Evolutionary conservation across 1,284 basidiomycete genomes (phyloP).

Genomic region (Farysia itapuensis): DNA sequence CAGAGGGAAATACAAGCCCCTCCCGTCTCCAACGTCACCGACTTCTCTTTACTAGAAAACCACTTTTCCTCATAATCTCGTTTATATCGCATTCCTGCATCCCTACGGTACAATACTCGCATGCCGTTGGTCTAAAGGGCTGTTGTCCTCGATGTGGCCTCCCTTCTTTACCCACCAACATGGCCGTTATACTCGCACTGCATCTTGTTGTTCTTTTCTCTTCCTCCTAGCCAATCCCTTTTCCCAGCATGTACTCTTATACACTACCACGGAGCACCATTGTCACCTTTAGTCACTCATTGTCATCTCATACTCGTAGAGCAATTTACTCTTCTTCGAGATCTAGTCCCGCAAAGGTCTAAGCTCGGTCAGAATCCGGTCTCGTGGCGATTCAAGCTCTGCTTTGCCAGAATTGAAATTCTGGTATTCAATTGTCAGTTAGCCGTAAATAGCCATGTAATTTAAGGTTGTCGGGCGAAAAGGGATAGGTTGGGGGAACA

Average conservation of each 20-base stretch:
- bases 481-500: too few species aligned
- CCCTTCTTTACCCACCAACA: conserved; percentile 10
- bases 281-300: not conserved
- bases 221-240: conserved; percentile 2
- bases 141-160: conserved; percentile 4
- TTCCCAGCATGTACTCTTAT: conserved; percentile 32
- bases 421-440: too few species aligned
- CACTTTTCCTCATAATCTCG: not conserved
- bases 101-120: conserved; percentile 34
- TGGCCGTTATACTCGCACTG: conserved; percentile 30
- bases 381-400: too few species aligned
- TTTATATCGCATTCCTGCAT: conserved; percentile 1
- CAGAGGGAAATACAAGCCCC: not conserved
- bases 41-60: not conserved
- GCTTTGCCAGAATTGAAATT: too few species aligned
- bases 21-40: not conserved
- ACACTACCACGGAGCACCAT: conserved; percentile 8
- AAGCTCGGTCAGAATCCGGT: too few species aligned
- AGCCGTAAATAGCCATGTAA: too few species aligned
- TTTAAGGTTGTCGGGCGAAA: too few species aligned
- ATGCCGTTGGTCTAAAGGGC: conserved; percentile 23
- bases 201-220: conserved; percentile 7
- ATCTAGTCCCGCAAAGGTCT: too few species aligned
- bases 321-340: too few species aligned
- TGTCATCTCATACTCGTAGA: conserved; percentile 1